Percentiles rank a stretch among this genome's conserved stretches.
phyloP scores from a whole-genome alignment of 2,329 filamentous ascomycete genomes.

The Clonostachys sp. region DNA sequence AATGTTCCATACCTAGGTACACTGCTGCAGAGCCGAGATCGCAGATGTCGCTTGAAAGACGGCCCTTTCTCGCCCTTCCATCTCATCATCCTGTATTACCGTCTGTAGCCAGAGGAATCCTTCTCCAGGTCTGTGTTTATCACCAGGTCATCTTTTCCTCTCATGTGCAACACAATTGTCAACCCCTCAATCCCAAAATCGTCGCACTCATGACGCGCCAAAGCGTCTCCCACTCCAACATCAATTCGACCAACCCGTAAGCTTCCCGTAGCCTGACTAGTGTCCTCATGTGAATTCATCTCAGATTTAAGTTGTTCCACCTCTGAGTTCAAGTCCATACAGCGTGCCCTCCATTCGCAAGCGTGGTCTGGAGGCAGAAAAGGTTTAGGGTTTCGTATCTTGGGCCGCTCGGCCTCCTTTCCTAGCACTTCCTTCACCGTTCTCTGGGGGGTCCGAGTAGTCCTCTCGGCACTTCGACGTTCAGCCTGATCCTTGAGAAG shows the following conservation, averaged over 20 bases:
- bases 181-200: constrained; percentile 40
- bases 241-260: constrained; percentile 6
- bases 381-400: constrained; percentile 24
- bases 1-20: too few species aligned
- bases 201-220: constrained; percentile 15
- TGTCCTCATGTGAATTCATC: constrained; percentile 10
- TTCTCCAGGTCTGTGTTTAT: constrained; percentile 40
- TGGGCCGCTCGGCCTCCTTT: background rate
- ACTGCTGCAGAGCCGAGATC: too few species aligned
- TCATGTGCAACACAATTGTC: constrained; percentile 46
- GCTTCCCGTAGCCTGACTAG: constrained; percentile 3
- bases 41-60: too few species aligned
- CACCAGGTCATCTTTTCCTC: constrained; percentile 43
- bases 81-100: too few species aligned
- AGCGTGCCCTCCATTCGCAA: constrained; percentile 36
- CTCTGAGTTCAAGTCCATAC: constrained; percentile 32
- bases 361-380: constrained; percentile 30
- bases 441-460: constrained; percentile 4
- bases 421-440: background rate
- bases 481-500: background rate
- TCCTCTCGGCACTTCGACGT: background rate
- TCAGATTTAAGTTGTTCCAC: constrained; percentile 34
- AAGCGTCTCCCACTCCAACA: constrained; percentile 9
- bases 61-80: too few species aligned
- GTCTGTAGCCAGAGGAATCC: background rate